Evolutionary conservation across 495 filamentous ascomycete species (phyloP).

Genomic region (Penicillium roqueforti): DNA sequence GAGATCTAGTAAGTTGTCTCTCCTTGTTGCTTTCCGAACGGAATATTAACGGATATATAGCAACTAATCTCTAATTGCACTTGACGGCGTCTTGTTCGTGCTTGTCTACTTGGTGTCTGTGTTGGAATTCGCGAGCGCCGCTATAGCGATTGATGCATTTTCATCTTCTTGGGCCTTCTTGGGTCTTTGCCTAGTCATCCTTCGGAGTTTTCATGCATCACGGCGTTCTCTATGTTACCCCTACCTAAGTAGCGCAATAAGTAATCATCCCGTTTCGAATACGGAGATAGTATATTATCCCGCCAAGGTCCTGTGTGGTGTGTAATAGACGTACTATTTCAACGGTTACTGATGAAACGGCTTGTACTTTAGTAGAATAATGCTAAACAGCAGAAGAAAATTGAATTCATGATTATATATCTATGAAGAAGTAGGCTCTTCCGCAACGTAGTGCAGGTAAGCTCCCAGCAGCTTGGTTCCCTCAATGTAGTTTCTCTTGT

Average conservation of each 20-base stretch:
- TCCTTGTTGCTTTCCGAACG: not conserved
- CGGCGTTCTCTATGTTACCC: not conserved
- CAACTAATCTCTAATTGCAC: conserved; percentile 24
- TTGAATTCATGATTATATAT: not conserved
- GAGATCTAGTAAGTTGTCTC: conserved; percentile 82
- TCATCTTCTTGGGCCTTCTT: conserved; percentile 6
- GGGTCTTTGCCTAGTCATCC: not conserved
- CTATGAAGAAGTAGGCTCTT: conserved; percentile 58
- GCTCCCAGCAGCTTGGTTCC: conserved; percentile 94
- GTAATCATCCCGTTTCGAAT: not conserved
- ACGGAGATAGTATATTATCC: not conserved
- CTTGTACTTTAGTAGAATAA: not conserved
- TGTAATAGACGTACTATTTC: not conserved
- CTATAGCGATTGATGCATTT: conserved; percentile 14
- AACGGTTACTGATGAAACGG: not conserved
- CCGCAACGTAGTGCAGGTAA: conserved; percentile 94
- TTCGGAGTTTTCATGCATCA: not conserved
- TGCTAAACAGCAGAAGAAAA: not conserved
- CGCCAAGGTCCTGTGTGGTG: not conserved
- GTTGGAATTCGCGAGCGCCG: conserved; percentile 11
- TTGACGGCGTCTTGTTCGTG: conserved; percentile 14
- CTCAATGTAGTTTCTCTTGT: conserved; percentile 95
- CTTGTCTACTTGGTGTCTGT: conserved; percentile 7
- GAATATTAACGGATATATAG: conserved; percentile 18
- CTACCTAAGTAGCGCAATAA: not conserved